These are phyloP conservation scores for Kodamaea neixiangensis DNA, from an alignment of 805 yeast genomes.

Conservation along the genomic window DNA sequence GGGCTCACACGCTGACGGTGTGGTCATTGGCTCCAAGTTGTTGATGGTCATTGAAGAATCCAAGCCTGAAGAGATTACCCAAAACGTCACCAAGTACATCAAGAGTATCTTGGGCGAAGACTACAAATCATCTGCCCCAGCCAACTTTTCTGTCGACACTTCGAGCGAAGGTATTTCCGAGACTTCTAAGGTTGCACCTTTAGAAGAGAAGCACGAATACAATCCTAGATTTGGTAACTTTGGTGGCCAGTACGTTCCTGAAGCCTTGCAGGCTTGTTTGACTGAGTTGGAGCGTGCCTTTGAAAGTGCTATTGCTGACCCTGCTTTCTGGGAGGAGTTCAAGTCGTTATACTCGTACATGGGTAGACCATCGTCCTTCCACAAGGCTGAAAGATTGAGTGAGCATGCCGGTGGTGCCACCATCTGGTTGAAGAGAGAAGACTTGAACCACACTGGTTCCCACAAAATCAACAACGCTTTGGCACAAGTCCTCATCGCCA, in stretches of 20 bases:
- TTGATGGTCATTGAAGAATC: conserved; percentile 70
- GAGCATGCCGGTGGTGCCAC: conserved; percentile 88
- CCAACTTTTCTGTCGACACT: conserved; percentile 19
- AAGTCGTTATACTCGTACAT: conserved; percentile 82
- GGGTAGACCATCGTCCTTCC: conserved; percentile 94
- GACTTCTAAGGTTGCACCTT: conserved; percentile 30
- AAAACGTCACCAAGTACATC: conserved; percentile 66
- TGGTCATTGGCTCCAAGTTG: conserved; percentile 90
- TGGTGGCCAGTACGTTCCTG: conserved; percentile 99
- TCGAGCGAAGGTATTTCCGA: conserved; percentile 24
- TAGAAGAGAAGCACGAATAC: conserved; percentile 63
- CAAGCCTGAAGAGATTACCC: conserved; percentile 58
- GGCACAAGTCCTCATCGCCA: conserved; percentile 80
- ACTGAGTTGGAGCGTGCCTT: conserved; percentile 87
- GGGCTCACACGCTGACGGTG: conserved; percentile 87
- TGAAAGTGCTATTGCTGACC: conserved; percentile 86
- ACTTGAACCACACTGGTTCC: conserved; percentile 85
- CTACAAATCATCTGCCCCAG: conserved; percentile 31
- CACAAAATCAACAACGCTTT: conserved; percentile 85
- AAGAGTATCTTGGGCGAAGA: conserved; percentile 66
- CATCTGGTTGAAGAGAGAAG: conserved; percentile 98
- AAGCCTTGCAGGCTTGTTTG: conserved; percentile 88
- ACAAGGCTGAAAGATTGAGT: conserved; percentile 85
- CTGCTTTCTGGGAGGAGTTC: conserved; percentile 91
- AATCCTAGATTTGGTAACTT: conserved; percentile 87